These are phyloP conservation scores for Chlorella sp. DNA, from an alignment of 139 green algal genomes.

Conservation along the genomic window DNA sequence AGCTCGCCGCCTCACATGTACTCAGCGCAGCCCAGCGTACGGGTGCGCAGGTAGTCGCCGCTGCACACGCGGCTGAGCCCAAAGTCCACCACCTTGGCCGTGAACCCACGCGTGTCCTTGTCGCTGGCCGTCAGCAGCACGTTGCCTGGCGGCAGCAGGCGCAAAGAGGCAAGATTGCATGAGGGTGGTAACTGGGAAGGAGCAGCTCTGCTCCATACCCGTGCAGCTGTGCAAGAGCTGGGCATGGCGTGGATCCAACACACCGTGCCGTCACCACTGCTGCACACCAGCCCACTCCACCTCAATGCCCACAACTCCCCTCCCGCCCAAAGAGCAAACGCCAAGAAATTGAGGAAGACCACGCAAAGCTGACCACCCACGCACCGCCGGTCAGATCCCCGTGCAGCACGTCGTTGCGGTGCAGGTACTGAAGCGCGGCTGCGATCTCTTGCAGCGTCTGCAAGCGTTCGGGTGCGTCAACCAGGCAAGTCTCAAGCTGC, in stretches of 20 bases:
- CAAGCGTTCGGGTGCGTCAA: no score
- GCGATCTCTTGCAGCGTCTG: constrained; percentile 56
- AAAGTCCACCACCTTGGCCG: constrained; percentile 75
- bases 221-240: no score
- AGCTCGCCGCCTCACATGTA: constrained; percentile 35
- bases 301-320: no score
- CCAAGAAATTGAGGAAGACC: no score
- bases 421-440: constrained; percentile 54
- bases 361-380: no score
- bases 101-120: constrained; percentile 48
- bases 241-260: no score
- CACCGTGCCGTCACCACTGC: no score
- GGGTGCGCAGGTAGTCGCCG: constrained; percentile 38
- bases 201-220: no score
- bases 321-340: no score
- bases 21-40: constrained; percentile 50
- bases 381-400: constrained; percentile 30
- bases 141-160: constrained; percentile 22
- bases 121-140: constrained; percentile 43
- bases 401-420: constrained; percentile 51
- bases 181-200: not conserved
- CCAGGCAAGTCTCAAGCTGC: no score
- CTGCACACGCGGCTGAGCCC: constrained; percentile 65
- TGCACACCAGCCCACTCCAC: no score
- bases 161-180: no score